Conservation (phyloP, 2,329 filamentous ascomycete species). For the Tolypocladium capitatum region DNA sequence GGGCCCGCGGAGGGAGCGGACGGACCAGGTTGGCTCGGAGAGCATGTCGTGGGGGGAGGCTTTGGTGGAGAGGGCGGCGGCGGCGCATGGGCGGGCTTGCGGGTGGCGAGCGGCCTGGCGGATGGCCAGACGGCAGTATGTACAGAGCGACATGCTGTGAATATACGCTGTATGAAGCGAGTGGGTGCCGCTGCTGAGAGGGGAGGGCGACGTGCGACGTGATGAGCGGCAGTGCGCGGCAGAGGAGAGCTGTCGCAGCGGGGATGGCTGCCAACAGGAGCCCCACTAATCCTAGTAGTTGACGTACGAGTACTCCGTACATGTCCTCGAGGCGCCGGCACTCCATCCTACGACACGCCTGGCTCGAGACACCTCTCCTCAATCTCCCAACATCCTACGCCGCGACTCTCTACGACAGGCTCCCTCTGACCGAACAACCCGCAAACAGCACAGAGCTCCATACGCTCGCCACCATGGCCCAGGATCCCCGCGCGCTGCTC, state of each 20-base stretch:
- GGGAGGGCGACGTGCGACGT: not conserved
- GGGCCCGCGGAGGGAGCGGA: slow-evolving; percentile 45
- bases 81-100: slow-evolving; percentile 2
- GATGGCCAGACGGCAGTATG: slow-evolving; percentile 16
- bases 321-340: no score
- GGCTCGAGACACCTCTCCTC: not conserved
- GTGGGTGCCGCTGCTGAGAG: not conserved
- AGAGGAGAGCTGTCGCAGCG: not conserved
- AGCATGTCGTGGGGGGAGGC: slow-evolving; percentile 34
- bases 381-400: not conserved
- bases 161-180: not conserved
- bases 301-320: no score
- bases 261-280: not conserved
- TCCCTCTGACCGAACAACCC: not conserved
- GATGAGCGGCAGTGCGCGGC: not conserved
- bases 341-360: not conserved
- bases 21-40: slow-evolving; percentile 68
- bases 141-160: slow-evolving; percentile 16
- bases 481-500: slow-evolving; percentile 65
- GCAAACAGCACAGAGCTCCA: not conserved
- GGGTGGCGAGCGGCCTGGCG: slow-evolving; percentile 8
- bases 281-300: not conserved
- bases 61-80: slow-evolving; percentile 3
- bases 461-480: slow-evolving; percentile 40
- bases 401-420: not conserved